Percentiles rank a stretch among this genome's conserved stretches.
phyloP scores from a whole-genome alignment of 345 rosid genomes.

The Microthlaspi erraticum region DNA sequence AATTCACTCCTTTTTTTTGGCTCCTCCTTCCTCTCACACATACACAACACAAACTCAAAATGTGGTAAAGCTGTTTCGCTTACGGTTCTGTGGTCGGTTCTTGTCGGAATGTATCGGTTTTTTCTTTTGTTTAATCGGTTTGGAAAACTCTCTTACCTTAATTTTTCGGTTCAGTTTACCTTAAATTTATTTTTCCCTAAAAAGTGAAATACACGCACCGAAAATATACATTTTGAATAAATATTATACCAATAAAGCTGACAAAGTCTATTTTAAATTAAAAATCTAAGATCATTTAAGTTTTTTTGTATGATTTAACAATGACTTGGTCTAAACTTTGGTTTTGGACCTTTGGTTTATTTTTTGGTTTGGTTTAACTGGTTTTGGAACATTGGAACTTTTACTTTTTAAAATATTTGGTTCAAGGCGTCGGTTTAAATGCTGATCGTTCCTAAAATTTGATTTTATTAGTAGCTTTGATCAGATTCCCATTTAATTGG shows the following conservation, averaged over 20 bases:
- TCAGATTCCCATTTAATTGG: background rate
- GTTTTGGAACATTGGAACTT: background rate
- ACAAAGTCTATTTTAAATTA: background rate
- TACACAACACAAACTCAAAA: background rate
- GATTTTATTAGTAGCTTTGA: background rate
- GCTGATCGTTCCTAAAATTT: background rate
- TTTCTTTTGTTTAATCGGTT: slow-evolving; percentile 29
- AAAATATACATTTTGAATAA: background rate
- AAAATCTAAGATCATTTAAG: background rate
- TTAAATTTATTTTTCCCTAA: background rate
- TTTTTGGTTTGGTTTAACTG: slow-evolving; percentile 12
- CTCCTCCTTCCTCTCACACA: slow-evolving; percentile 7
- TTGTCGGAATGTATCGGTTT: background rate
- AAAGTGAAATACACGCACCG: background rate
- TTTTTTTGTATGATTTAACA: background rate
- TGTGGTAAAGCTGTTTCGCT: slow-evolving; percentile 32
- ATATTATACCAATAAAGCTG: background rate
- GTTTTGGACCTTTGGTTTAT: slow-evolving; percentile 9
- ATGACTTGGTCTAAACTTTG: background rate
- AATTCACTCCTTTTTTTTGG: slow-evolving; percentile 33
- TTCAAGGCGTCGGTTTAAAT: background rate
- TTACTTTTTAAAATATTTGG: background rate
- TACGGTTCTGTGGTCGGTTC: slow-evolving; percentile 36
- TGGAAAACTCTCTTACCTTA: background rate
- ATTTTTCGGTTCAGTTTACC: background rate